Conservation (phyloP, 2,329 filamentous ascomycete species). For the Penicillium brevicompactum region DNA sequence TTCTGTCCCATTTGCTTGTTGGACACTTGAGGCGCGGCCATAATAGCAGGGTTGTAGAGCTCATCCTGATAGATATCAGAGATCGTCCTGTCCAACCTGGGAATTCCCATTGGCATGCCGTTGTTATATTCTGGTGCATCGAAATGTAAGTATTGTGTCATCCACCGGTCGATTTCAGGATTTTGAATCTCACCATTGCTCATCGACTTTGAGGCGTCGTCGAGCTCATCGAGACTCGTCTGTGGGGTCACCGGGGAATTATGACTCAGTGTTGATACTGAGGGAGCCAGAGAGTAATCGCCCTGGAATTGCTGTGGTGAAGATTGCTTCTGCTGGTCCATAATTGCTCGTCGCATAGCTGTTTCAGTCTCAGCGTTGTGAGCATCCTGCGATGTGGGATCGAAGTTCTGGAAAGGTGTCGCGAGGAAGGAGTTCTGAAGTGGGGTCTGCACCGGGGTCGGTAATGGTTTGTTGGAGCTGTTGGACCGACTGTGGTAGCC, state of each 20-base stretch:
- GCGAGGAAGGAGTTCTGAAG: slow-evolving; percentile 54
- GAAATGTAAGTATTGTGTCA: slow-evolving; percentile 69
- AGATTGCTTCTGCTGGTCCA: slow-evolving; percentile 47
- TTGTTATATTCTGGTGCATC: slow-evolving; percentile 56
- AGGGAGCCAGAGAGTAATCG: slow-evolving; percentile 57
- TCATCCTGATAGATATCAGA: slow-evolving; percentile 85
- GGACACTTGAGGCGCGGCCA: slow-evolving; percentile 40
- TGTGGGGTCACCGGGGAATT: slow-evolving; percentile 65
- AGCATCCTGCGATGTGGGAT: slow-evolving; percentile 44
- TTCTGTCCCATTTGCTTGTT: slow-evolving; percentile 35
- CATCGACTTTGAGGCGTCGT: slow-evolving; percentile 52
- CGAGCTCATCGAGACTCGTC: slow-evolving; percentile 55
- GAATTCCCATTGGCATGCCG: slow-evolving; percentile 51
- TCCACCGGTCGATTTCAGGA: slow-evolving; percentile 47
- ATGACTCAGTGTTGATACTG: slow-evolving; percentile 62
- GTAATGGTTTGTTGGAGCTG: slow-evolving; percentile 54
- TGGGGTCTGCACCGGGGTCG: slow-evolving; percentile 58
- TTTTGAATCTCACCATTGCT: slow-evolving; percentile 57
- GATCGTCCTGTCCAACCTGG: slow-evolving; percentile 83
- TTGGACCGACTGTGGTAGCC: slow-evolving; percentile 41
- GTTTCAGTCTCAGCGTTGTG: slow-evolving; percentile 54
- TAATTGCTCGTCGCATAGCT: slow-evolving; percentile 61
- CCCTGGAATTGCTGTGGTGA: slow-evolving; percentile 44
- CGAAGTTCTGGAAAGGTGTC: slow-evolving; percentile 50
- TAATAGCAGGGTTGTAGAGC: slow-evolving; percentile 65